Conservation (phyloP, 2,329 filamentous ascomycete genomes). For the Thelonectria olida region DNA sequence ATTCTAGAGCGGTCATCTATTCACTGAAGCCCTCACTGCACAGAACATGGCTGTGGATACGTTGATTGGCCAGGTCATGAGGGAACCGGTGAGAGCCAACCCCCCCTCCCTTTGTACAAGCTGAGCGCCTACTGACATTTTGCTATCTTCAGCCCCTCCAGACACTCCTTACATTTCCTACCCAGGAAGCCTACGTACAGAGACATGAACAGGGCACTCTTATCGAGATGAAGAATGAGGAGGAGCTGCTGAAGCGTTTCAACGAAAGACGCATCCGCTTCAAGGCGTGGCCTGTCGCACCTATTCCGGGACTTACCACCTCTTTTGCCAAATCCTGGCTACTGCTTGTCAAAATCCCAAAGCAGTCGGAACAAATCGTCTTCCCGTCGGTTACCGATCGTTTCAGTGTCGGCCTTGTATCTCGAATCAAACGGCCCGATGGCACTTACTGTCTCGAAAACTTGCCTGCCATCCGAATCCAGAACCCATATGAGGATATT, state of each 20-base stretch:
- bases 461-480: slow-evolving; percentile 38
- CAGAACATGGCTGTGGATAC: slow-evolving; percentile 1
- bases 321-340: slow-evolving; percentile 46
- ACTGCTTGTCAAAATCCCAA: slow-evolving; percentile 41
- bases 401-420: slow-evolving; percentile 42
- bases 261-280: slow-evolving; percentile 37
- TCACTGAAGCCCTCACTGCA: background rate
- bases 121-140: slow-evolving; percentile 11
- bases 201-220: slow-evolving; percentile 44
- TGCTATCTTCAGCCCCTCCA: slow-evolving; percentile 12
- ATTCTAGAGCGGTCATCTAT: background rate
- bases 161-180: slow-evolving; percentile 32
- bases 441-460: slow-evolving; percentile 38
- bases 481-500: slow-evolving; percentile 44
- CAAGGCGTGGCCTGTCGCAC: slow-evolving; percentile 43
- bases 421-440: slow-evolving; percentile 26
- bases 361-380: slow-evolving; percentile 17
- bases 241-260: slow-evolving; percentile 32
- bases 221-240: slow-evolving; percentile 48
- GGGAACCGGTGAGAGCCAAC: slow-evolving; percentile 14
- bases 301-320: slow-evolving; percentile 40
- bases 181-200: slow-evolving; percentile 36
- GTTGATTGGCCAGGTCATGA: background rate
- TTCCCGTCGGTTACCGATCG: slow-evolving; percentile 42
- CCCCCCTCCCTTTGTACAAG: background rate